Conservation (phyloP, 73 alveolate genomes). For the Tetrahymena malaccensis region DNA sequence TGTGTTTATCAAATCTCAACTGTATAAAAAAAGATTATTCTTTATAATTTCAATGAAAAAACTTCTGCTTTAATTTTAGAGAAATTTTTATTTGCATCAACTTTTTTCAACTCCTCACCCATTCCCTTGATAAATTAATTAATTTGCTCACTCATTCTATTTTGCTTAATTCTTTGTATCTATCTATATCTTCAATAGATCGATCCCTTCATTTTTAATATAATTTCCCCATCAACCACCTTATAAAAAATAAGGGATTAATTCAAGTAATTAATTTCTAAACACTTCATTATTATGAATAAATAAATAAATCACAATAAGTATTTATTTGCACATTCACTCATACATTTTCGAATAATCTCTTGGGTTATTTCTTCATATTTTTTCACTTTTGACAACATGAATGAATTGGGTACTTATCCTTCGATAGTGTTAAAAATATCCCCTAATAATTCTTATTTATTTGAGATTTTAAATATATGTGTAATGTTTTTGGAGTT, state of each 20-base stretch:
- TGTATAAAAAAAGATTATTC: background rate
- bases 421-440: too few relatives aligned
- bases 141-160: background rate
- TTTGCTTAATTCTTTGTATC: background rate
- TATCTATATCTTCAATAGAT: background rate
- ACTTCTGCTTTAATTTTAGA: background rate
- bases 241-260: background rate
- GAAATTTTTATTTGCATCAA: background rate
- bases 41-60: background rate
- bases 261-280: background rate
- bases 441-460: too few relatives aligned
- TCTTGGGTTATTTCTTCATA: too few relatives aligned
- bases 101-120: background rate
- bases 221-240: background rate
- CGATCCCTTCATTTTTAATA: background rate
- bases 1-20: background rate
- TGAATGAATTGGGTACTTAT: too few relatives aligned
- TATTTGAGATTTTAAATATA: background rate
- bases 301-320: too few relatives aligned
- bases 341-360: too few relatives aligned
- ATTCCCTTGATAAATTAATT: background rate
- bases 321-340: too few relatives aligned
- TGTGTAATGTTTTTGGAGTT: background rate
- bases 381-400: too few relatives aligned
- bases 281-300: background rate